Base-by-base conservation (phyloP, 192 early-diverging fungal genomes). In the Piromyces finnis region DNA sequence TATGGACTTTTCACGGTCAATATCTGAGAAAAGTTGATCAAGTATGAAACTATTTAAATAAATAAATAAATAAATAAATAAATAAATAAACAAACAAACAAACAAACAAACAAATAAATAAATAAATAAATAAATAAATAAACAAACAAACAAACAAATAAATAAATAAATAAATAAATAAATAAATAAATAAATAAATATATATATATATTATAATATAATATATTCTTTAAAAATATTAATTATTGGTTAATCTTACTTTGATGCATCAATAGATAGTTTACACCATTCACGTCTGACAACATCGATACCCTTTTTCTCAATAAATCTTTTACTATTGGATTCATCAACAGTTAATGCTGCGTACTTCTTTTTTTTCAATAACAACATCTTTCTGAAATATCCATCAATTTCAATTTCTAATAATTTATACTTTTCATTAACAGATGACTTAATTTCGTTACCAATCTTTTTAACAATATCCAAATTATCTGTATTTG, bases 321-420 rank as follows among this genome's bases (percentile, higher is more conserved):
- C 97, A 26, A 93, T 79, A 2, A 81, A 78, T n/a, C 83, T 84
- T 30, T 85, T 84, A 28, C 89, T 89, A 79, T 77, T 84, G 77
- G 77, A 80, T 68, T 81, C 81, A 28, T 30, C 17, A 0, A 95
- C 86, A 51, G 87, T 81, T 16, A 98, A 83, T 0, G 95, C 96
- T 0, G 98, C 98, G 86, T 99, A 99, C 83, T 98, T 99, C 82
- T 99, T 99, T 86, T 99, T 99, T 80, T 95, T 95, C 27, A 99
- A 85, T 77, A 99, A 83, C 39, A 99, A 85, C 88, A 99, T 90
- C 29, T 93, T 91, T 83, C 93, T 87, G 84, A 93, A 98, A 80
- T 94, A 89, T 1, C 95, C 96, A 85, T 99, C 98, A 80, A 98
- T 95, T 78, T 97, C 98, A 32, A 99, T 94, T 85, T 99, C 98